Percentiles rank a stretch among this genome's conserved stretches.
Evolutionary conservation across 495 filamentous ascomycete genomes (phyloP).

Genomic region (Penicilliopsis zonata): DNA sequence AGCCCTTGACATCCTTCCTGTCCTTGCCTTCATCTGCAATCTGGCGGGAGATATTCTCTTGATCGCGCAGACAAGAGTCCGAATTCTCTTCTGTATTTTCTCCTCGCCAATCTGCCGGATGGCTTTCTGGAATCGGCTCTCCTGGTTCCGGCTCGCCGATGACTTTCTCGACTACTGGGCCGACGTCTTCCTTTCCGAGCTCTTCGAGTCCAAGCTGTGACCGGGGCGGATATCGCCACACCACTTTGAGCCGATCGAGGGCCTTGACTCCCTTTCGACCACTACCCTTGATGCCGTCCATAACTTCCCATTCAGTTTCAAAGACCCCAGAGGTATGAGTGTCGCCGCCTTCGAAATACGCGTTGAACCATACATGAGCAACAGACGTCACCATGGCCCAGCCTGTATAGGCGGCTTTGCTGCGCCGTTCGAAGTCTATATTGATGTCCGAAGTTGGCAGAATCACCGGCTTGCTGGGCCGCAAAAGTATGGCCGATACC

Average conservation of each 20-base stretch:
- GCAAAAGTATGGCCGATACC: slow-evolving; percentile 58
- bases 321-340: slow-evolving; percentile 49
- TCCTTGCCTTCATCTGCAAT: slow-evolving; percentile 1
- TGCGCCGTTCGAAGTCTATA: slow-evolving; percentile 75
- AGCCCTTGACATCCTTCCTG: slow-evolving; percentile 4
- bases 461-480: slow-evolving; percentile 50
- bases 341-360: slow-evolving; percentile 78
- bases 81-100: slow-evolving; percentile 11
- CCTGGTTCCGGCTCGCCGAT: slow-evolving; percentile 48
- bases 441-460: slow-evolving; percentile 78
- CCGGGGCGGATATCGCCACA: slow-evolving; percentile 52
- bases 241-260: slow-evolving; percentile 73
- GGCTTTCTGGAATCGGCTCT: slow-evolving; percentile 53
- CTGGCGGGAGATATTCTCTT: slow-evolving; percentile 8
- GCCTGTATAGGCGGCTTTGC: slow-evolving; percentile 58
- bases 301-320: slow-evolving; percentile 50
- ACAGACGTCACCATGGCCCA: slow-evolving; percentile 85
- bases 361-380: slow-evolving; percentile 93
- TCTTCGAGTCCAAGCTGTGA: slow-evolving; percentile 10
- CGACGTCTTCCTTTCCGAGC: slow-evolving; percentile 8
- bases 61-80: background rate
- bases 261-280: slow-evolving; percentile 66
- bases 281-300: slow-evolving; percentile 73
- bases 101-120: slow-evolving; percentile 61
- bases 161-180: slow-evolving; percentile 16